Evolutionary conservation across 2,329 filamentous ascomycete species (phyloP), one percentile per base, ranked within the genome.

Genomic region (Pseudogymnoascus pannorum): DNA sequence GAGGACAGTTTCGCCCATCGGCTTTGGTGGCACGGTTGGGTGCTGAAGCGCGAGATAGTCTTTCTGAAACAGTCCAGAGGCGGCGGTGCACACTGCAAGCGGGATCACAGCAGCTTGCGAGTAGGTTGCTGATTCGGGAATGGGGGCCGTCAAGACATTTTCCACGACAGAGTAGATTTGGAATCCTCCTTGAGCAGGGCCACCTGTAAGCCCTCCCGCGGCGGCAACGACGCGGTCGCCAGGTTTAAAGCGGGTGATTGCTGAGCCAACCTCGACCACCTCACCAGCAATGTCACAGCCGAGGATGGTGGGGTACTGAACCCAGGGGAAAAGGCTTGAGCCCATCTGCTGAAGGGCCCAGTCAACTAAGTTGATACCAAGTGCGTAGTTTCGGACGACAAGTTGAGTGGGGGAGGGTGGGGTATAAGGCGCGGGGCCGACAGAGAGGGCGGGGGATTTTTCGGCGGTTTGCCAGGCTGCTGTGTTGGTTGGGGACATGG

Each of bases 301-400:
- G 11, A 64, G 58, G 31, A 68, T 44, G 12, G 59, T 33, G 66
- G 62, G 62, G 71, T 69, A 62, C 2, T 69, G 64, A 33, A 66
- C 63, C 68, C 64, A 31, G 11, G 70, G 64, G 51, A 76, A 70
- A 31, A 78, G 75, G 8, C 69, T 70, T 22, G 72, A 69, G 3
- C 75, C 78, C 5, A 79, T 70, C 61, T 76, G 26, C 4, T 62
- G 63, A 6, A 66, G 61, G 7, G 40, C 24, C 26, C 38, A 74
- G 65, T 79, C 77, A 16, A 78, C 69, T 0, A 74, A 73, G 62
- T 78, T 78, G 60, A 79, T 72, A 2, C 74, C 76, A 2, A 77
- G 65, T 11, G 74, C 74, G 18, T 63, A 60, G 51, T 74, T 75
- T 35, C 73, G 72, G 60, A 79, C 68, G 5, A 76, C 68, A 24